Percentiles rank a stretch among this genome's conserved stretches.
Conservation (phyloP, 495 filamentous ascomycete species). For the Hyaloscypha finlandica region DNA sequence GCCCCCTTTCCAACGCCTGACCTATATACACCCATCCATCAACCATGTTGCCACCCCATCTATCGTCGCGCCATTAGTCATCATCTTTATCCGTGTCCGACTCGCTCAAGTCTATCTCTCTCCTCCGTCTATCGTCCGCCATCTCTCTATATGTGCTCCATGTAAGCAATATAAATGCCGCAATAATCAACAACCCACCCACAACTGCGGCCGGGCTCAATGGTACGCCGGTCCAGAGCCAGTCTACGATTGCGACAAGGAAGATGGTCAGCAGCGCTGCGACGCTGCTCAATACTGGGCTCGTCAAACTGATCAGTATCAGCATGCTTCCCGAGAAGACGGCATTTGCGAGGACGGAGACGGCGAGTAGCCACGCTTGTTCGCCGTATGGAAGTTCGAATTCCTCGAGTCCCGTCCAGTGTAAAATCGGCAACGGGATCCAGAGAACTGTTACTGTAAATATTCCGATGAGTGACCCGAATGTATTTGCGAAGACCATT, state of each 20-base stretch:
- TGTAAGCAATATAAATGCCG: constrained; percentile 80
- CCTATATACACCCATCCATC: background rate
- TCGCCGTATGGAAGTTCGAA: constrained; percentile 80
- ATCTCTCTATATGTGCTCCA: constrained; percentile 94
- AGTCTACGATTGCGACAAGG: constrained; percentile 89
- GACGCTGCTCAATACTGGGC: constrained; percentile 87
- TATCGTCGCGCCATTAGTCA: constrained; percentile 16
- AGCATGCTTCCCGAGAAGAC: constrained; percentile 92
- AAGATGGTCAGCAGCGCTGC: constrained; percentile 95
- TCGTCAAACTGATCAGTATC: constrained; percentile 87
- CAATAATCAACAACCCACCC: constrained; percentile 85
- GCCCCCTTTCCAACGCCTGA: constrained; percentile 1
- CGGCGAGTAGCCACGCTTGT: constrained; percentile 73
- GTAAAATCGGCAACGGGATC: constrained; percentile 86
- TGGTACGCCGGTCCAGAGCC: constrained; percentile 74
- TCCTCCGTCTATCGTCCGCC: constrained; percentile 74
- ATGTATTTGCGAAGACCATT: constrained; percentile 90
- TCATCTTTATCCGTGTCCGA: constrained; percentile 30
- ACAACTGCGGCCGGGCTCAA: constrained; percentile 72
- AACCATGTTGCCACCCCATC: background rate
- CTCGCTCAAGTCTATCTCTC: constrained; percentile 44
- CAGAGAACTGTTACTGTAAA: constrained; percentile 88
- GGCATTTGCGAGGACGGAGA: constrained; percentile 83
- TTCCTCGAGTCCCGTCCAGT: constrained; percentile 71
- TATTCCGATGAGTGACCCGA: constrained; percentile 79